Evolutionary conservation across 768 basidiomycete species (phyloP), one percentile per base, ranked within the genome.

Genomic region (Mycena polygramma): DNA sequence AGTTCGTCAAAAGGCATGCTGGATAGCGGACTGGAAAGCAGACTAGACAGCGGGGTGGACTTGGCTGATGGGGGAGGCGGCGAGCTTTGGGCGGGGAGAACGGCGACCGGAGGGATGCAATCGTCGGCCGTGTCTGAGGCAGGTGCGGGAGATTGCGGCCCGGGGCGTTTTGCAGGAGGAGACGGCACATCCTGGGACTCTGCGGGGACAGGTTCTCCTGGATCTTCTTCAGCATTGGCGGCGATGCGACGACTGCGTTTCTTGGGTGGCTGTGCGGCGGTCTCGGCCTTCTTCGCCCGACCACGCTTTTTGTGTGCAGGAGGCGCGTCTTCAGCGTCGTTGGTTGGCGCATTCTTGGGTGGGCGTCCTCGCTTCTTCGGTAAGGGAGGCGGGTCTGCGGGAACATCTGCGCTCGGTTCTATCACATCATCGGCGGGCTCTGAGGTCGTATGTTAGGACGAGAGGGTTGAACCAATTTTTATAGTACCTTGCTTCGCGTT

Each of bases 241-340:
- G 41, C 57, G 22, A 49, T n/a, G 22, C 10, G 75, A 78, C 80
- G 80, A n/a, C 80, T 80, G 41, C 82, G 82, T 73, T 83, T 83
- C 74, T 77, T 81, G 9, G 79, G 79, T 39, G 55, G 55, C 26
- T 70, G 68, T 49, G 72, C 60, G 22, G 70, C 63, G 22, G 63
- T 60, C 20, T 71, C 72, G 11, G 58, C 74, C 15, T 22, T 74
- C 43, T 75, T 76, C 22, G 79, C 78, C 22, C 85, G 81, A 30
- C 84, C 84, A 19, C 83, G 85, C 58, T 84, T 85, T 70, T 74
- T 80, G 3, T 76, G 74, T 43, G 64, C 57, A 17, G 59, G 43
- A 9, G 66, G 46, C 4, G 22, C 11, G n/a, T 52, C 49, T 22
- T 46, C 72, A 20, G 13, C 54, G 20, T 41, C 69, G 36, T 30